phyloP scores from a whole-genome alignment of 2,329 filamentous ascomycete species.

The Diaporthe sp. region DNA sequence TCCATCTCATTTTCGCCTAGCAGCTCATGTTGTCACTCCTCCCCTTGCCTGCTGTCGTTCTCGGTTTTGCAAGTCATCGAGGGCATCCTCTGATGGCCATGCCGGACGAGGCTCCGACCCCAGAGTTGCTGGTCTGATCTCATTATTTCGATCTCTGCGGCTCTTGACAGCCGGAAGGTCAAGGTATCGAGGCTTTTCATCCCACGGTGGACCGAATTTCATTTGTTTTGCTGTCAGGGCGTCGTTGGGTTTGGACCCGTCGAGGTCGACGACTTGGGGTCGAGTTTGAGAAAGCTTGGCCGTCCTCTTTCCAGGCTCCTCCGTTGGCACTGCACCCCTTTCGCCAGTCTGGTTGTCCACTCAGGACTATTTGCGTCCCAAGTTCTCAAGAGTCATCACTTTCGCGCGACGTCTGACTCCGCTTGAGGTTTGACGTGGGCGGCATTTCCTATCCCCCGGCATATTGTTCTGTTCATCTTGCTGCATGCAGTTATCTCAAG shows the following conservation, averaged over 20 bases:
- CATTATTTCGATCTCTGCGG: not conserved
- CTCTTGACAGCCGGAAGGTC: not conserved
- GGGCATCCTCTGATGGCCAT: not conserved
- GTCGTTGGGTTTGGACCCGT: not conserved
- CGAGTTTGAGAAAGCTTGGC: slow-evolving; percentile 13
- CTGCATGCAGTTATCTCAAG: not conserved
- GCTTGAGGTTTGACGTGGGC: not conserved
- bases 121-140: slow-evolving; percentile 2
- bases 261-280: not conserved
- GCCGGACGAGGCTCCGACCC: slow-evolving; percentile 15
- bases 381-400: not conserved
- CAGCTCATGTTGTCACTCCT: not conserved
- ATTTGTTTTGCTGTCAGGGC: slow-evolving; percentile 29
- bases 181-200: slow-evolving; percentile 18
- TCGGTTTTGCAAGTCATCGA: not conserved
- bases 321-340: slow-evolving; percentile 2
- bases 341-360: slow-evolving; percentile 6
- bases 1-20: not conserved
- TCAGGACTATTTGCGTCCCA: not conserved
- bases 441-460: not conserved
- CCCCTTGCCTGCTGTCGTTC: not conserved
- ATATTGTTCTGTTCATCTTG: slow-evolving; percentile 8
- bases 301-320: not conserved
- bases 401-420: not conserved
- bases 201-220: slow-evolving; percentile 26